Evolutionary conservation across 1,139 yeast species (phyloP).

Genomic region (Arxiozyma slooffiae): DNA sequence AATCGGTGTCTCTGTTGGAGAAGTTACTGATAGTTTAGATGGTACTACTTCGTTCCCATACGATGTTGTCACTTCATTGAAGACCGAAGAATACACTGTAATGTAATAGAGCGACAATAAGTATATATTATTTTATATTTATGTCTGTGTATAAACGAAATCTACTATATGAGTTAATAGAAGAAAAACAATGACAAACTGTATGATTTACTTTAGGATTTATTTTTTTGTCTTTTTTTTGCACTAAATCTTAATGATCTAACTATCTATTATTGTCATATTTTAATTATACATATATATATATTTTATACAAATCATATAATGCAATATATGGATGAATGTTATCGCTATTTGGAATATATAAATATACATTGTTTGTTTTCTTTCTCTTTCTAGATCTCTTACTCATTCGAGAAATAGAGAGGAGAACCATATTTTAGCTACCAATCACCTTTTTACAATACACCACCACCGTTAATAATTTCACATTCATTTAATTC

Average conservation of each 20-base stretch:
- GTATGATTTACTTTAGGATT: too few species aligned
- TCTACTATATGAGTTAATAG: background rate
- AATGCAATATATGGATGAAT: background rate
- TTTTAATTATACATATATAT: too few species aligned
- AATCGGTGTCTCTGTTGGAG: conserved; percentile 40
- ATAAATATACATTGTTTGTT: background rate
- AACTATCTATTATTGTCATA: too few species aligned
- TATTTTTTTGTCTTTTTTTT: too few species aligned
- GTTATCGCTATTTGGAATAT: background rate
- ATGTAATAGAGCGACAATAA: conserved; percentile 30
- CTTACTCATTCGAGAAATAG: background rate
- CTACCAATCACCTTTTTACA: conserved; percentile 1
- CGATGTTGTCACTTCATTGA: conserved; percentile 53
- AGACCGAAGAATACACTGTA: conserved; percentile 58
- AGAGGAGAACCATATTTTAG: background rate
- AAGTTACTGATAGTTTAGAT: conserved; percentile 32
- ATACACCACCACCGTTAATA: conserved; percentile 73
- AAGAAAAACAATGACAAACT: background rate
- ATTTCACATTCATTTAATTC: conserved; percentile 63
- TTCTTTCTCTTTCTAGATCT: background rate
- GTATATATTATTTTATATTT: background rate
- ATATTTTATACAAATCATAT: too few species aligned
- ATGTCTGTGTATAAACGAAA: background rate
- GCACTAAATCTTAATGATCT: background rate
- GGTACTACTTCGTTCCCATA: conserved; percentile 50